A percentile compares a stretch with the other conserved stretches of the same genome.
Conservation (phyloP, 1,284 basidiomycete species). For the Psilocybe mexicana region DNA sequence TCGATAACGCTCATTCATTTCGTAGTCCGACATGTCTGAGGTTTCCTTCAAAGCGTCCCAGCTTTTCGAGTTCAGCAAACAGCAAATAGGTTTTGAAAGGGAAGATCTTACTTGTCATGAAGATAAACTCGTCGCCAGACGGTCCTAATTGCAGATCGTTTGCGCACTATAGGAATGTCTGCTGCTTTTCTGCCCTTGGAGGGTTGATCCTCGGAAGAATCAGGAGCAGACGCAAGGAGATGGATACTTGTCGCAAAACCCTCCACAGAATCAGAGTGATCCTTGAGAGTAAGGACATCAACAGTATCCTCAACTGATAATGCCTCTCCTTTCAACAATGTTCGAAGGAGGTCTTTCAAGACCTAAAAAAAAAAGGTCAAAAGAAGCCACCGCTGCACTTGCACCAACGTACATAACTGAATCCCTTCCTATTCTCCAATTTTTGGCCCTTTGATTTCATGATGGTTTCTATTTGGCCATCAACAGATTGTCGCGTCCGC, state of each 20-base stretch:
- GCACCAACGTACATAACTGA: slow-evolving; percentile 41
- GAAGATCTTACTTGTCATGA: slow-evolving; percentile 72
- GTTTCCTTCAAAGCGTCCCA: slow-evolving; percentile 74
- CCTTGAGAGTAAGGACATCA: slow-evolving; percentile 72
- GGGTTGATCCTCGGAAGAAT: slow-evolving; percentile 29
- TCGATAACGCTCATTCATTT: slow-evolving; percentile 65
- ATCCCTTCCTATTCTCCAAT: slow-evolving; percentile 46
- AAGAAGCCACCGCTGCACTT: neutral
- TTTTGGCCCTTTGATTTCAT: slow-evolving; percentile 52
- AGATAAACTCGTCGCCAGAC: slow-evolving; percentile 89
- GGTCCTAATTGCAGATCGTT: slow-evolving; percentile 65
- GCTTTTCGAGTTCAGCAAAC: slow-evolving; percentile 37
- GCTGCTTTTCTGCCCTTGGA: neutral
- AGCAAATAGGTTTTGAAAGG: neutral
- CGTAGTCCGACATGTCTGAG: slow-evolving; percentile 66
- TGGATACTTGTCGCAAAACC: slow-evolving; percentile 69
- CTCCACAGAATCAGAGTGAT: slow-evolving; percentile 55
- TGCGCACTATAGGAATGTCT: slow-evolving; percentile 51
- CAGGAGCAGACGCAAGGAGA: slow-evolving; percentile 56
- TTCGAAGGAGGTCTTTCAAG: slow-evolving; percentile 64
- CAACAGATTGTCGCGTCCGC: slow-evolving; percentile 62
- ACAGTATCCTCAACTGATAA: slow-evolving; percentile 68
- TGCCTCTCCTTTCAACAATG: slow-evolving; percentile 68
- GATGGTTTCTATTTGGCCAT: slow-evolving; percentile 66
- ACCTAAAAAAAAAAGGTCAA: slow-evolving; percentile 37